Conservation (phyloP, 2,329 filamentous ascomycete species). For the Tolypocladium nubicola region DNA sequence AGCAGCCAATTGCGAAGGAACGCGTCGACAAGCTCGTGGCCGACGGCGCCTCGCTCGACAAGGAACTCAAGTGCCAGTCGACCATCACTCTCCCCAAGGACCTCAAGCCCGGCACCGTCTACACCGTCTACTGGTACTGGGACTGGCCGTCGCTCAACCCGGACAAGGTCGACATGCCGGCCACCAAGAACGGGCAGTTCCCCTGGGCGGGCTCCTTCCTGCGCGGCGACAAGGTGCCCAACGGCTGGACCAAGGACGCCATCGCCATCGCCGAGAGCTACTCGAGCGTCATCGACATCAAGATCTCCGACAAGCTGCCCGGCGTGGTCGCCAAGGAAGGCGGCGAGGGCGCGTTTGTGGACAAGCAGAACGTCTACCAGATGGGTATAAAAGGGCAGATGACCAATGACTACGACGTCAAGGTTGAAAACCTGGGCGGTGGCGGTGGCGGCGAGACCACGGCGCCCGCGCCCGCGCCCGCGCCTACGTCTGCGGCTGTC, state of each 20-base stretch:
- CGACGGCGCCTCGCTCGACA: constrained; percentile 40
- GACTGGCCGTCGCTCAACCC: constrained; percentile 64
- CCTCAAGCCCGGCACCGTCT: constrained; percentile 48
- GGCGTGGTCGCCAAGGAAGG: constrained; percentile 12
- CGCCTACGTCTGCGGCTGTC: neutral
- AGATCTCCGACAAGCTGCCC: constrained; percentile 17
- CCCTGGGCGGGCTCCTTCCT: constrained; percentile 30
- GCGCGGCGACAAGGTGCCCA: constrained; percentile 24
- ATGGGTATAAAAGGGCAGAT: constrained; percentile 36
- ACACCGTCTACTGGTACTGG: constrained; percentile 95
- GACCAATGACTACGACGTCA: constrained; percentile 32
- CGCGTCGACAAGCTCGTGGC: constrained; percentile 48
- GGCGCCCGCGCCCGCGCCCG: neutral
- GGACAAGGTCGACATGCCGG: constrained; percentile 27
- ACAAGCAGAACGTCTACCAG: constrained; percentile 28
- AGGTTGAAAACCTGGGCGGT: constrained; percentile 17
- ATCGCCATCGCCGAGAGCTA: constrained; percentile 30
- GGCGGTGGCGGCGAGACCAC: constrained; percentile 7
- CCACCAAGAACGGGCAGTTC: constrained; percentile 28
- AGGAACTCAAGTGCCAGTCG: constrained; percentile 68
- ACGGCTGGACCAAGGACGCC: constrained; percentile 22
- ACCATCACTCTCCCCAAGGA: constrained; percentile 65
- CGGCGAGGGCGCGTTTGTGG: constrained; percentile 16
- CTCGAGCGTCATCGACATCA: constrained; percentile 28
- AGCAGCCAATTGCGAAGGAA: constrained; percentile 40